Evolutionary conservation across 148 eudicot genomes (phyloP).

Genomic region (Vaccinium vitisidaea): DNA sequence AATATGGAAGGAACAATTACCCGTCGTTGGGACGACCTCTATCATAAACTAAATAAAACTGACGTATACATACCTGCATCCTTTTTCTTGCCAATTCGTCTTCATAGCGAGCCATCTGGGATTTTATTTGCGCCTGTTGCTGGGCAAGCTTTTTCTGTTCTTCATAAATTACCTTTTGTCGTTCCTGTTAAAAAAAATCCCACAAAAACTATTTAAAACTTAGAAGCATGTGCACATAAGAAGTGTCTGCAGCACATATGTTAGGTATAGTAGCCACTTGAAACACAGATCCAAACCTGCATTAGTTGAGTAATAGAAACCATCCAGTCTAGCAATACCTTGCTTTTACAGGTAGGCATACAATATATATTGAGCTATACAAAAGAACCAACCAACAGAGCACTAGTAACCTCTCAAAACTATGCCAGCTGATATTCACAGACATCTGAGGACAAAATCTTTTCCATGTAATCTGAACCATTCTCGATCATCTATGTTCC

Average conservation of each 20-base stretch:
- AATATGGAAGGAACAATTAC: not conserved
- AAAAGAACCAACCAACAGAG: not conserved
- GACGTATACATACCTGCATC: slow-evolving; percentile 47
- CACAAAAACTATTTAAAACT: not conserved
- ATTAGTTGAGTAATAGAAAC: not conserved
- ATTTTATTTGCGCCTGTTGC: slow-evolving; percentile 71
- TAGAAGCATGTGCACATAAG: not conserved
- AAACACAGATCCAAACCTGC: not conserved
- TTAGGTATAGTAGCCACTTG: not conserved
- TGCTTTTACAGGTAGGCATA: not conserved
- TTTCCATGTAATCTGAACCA: not conserved
- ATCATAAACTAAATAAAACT: not conserved
- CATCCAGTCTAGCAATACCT: not conserved
- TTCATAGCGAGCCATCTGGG: slow-evolving; percentile 84
- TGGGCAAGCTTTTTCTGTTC: slow-evolving; percentile 86
- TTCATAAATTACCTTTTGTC: slow-evolving; percentile 73
- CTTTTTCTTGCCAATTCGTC: slow-evolving; percentile 85
- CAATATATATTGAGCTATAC: not conserved
- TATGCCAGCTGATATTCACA: not conserved
- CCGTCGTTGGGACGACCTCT: not conserved
- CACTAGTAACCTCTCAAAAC: not conserved
- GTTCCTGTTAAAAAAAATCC: slow-evolving; percentile 54
- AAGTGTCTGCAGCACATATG: not conserved
- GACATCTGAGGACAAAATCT: not conserved
- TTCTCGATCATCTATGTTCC: not conserved